These are phyloP conservation scores for Streptanthus diversifolius DNA, from an alignment of 345 rosid species.

Conservation along the genomic window DNA sequence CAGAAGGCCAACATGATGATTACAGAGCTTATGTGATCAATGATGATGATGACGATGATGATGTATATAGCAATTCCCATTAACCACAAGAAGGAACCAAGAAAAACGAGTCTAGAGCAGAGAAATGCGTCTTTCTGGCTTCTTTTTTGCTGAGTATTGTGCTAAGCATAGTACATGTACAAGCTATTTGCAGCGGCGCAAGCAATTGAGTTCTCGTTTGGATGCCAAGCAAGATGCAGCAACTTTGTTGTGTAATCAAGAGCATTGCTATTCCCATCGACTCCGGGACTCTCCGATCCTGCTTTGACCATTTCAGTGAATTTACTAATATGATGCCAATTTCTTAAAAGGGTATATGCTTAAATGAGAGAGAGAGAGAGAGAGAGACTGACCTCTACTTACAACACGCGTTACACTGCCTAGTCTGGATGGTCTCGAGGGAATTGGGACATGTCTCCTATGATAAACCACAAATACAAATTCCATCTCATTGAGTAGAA, in stretches of 20 bases:
- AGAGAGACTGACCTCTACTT: conserved; percentile 73
- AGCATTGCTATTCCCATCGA: conserved; percentile 74
- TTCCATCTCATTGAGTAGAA: neutral
- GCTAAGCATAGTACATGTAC: conserved; percentile 93
- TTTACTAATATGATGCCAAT: neutral
- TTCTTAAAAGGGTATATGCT: neutral
- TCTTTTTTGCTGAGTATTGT: neutral
- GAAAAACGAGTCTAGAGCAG: conserved; percentile 14
- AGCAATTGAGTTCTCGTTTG: conserved; percentile 82
- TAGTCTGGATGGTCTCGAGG: conserved; percentile 73
- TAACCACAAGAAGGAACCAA: conserved; percentile 3
- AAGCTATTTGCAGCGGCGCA: conserved; percentile 99
- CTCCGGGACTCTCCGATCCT: conserved; percentile 74
- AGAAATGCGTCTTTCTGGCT: neutral
- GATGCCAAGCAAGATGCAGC: conserved; percentile 99
- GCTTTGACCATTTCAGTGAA: conserved; percentile 35
- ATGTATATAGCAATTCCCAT: neutral
- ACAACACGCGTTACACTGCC: conserved; percentile 80
- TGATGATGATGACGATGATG: conserved; percentile 3
- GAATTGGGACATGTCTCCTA: conserved; percentile 83
- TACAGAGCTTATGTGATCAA: conserved; percentile 12
- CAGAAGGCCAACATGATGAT: neutral
- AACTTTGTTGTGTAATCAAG: conserved; percentile 80
- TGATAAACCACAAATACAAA: conserved; percentile 11
- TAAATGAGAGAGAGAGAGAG: neutral